Percentiles rank a stretch among this genome's conserved stretches.
Conservation (phyloP, 202 grass and related monocot genomes). For the Hordeum pubiflorum region DNA sequence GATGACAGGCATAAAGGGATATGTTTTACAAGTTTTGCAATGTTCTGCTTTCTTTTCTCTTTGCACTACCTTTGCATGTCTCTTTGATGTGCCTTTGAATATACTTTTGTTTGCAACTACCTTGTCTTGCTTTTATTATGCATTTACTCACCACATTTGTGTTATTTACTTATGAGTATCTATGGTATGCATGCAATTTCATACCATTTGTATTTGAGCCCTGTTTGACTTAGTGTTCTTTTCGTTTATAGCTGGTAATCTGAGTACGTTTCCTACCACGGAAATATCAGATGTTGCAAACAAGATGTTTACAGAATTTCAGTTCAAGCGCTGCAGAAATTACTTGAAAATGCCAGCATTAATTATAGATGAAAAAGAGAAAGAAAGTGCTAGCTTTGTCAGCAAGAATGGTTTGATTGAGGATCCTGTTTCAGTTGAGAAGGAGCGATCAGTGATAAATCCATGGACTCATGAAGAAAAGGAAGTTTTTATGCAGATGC, state of each 20-base stretch:
- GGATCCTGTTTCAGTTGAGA: conserved; percentile 63
- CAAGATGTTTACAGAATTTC: conserved; percentile 60
- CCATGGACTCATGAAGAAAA: conserved; percentile 85
- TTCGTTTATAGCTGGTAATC: conserved; percentile 46
- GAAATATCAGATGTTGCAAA: conserved; percentile 63
- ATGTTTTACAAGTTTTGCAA: neutral
- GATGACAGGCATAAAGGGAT: neutral
- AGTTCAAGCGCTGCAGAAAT: conserved; percentile 60
- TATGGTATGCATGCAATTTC: neutral
- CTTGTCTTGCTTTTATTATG: neutral
- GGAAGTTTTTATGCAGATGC: conserved; percentile 85
- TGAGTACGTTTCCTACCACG: conserved; percentile 43
- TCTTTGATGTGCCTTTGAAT: neutral
- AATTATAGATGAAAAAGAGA: conserved; percentile 72
- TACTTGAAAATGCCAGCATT: conserved; percentile 84
- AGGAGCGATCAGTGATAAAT: conserved; percentile 64
- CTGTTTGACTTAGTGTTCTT: conserved; percentile 17
- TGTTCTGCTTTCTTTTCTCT: neutral
- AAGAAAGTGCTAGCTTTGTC: conserved; percentile 36
- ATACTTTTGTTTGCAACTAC: neutral
- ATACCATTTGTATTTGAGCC: neutral
- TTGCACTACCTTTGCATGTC: neutral
- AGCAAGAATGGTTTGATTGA: conserved; percentile 70
- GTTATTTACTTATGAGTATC: neutral
- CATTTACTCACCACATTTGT: neutral